Base-by-base conservation (phyloP, 176 grass and related monocot species). In the Thinopyrum elongatum region DNA sequence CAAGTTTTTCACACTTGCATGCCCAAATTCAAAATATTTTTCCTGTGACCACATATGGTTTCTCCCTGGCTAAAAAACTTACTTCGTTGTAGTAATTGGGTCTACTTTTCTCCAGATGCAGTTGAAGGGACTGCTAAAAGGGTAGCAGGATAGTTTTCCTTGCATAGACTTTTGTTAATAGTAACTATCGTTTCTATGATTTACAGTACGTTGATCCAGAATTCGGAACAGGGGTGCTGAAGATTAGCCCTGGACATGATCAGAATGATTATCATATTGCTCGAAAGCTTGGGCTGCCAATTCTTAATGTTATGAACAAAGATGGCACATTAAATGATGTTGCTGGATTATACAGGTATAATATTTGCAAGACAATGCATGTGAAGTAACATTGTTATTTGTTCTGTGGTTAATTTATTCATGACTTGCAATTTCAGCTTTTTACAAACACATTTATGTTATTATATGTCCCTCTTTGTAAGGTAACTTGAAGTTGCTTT, bases 191-290 rank as follows among this genome's bases (percentile, higher is more conserved):
- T 59, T 85, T 86, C 80, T 90, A 46, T 83, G 62, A 78, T 92
- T 67, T 84, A 85, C 90, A 98, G 96, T 88, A 95, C 80, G 96
- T 98, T 76, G 93, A 98, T 94, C 92, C 86, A 95, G 96, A 95
- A 92, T 98, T 98, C 92, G 96, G 96, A 86, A 98, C 96, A 77
- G 96, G 96, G 85, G 91, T 95, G 33, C 70, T 98, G 86, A 98
- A 98, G 82, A 98, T 98, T 77, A 98, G 96, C 85, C 96, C 96
- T 86, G 96, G 93, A 76, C 96, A 98, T 90, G 96, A 98, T 84
- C 96, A 98, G 51, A 98, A 98, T 79, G 96, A 98, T 92, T 98
- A 98, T 89, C 93, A 98, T 89, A 95, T 98, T 88, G 90, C 96
- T 86, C 89, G 93, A 87, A 98, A 98, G 88, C 93, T 98, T 92